Conservation (phyloP, 176 grass and related monocot genomes). For the Secale cereale region DNA sequence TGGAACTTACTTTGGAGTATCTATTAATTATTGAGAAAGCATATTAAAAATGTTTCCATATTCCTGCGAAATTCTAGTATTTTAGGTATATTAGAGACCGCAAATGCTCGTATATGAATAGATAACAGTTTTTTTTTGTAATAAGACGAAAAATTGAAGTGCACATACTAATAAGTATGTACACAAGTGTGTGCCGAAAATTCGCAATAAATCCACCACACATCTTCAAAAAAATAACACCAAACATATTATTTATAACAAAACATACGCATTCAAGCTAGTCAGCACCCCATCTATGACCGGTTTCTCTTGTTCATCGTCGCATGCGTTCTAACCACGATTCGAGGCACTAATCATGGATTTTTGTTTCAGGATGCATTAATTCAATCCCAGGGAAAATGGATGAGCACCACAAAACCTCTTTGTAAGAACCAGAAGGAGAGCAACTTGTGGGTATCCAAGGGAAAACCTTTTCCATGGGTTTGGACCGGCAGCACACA, state of each 20-base stretch:
- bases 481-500: conserved; percentile 6
- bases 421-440: not conserved
- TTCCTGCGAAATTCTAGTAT: no score
- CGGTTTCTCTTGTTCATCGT: not conserved
- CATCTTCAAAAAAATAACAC: not conserved
- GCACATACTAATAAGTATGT: not conserved
- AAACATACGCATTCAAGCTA: not conserved
- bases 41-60: no score
- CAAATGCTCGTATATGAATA: not conserved
- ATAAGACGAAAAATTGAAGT: no score
- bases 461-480: not conserved
- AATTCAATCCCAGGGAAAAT: not conserved
- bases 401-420: not conserved
- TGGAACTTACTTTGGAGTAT: no score
- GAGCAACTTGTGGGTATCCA: not conserved
- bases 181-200: not conserved
- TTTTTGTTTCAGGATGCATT: not conserved
- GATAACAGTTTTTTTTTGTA: no score
- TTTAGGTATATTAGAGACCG: no score
- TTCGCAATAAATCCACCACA: no score
- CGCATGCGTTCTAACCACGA: not conserved
- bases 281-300: conserved; percentile 18
- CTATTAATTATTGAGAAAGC: no score
- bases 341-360: not conserved
- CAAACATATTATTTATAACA: not conserved